Evolutionary conservation across 2,329 filamentous ascomycete genomes (phyloP).

Genomic region (Sclerotinia spermophila): DNA sequence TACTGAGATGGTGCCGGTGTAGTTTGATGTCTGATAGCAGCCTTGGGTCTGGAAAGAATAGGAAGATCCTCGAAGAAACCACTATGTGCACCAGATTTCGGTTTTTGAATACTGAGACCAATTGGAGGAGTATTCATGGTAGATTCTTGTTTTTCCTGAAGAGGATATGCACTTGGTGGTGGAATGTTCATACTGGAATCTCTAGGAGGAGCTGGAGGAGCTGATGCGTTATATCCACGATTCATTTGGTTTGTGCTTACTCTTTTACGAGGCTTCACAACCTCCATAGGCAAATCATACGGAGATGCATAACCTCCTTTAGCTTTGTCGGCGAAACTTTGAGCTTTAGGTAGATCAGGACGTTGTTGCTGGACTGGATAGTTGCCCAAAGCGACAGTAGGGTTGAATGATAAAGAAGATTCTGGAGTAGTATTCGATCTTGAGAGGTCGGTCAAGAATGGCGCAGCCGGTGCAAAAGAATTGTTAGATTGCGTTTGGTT

Average conservation of each 20-base stretch:
- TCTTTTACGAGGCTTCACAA: conserved; percentile 68
- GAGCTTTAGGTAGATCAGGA: conserved; percentile 54
- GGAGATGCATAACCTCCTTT: conserved; percentile 93
- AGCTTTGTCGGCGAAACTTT: conserved; percentile 86
- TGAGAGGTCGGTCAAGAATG: conserved; percentile 35
- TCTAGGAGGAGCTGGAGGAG: conserved; percentile 32
- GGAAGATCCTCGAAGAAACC: conserved; percentile 80
- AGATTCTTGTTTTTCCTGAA: conserved; percentile 20
- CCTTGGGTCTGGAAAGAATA: conserved; percentile 56
- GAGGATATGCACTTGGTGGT: conserved; percentile 23
- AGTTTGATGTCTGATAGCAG: conserved; percentile 49
- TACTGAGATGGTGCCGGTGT: conserved; percentile 28
- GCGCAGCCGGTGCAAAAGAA: conserved; percentile 32
- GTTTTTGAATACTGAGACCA: conserved; percentile 26
- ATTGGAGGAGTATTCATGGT: conserved; percentile 5
- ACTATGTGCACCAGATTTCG: conserved; percentile 33
- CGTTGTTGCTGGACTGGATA: conserved; percentile 32
- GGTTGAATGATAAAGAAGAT: conserved; percentile 25
- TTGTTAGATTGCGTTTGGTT: conserved; percentile 23
- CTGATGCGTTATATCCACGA: conserved; percentile 28
- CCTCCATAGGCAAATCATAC: conserved; percentile 90
- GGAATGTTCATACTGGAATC: conserved; percentile 32
- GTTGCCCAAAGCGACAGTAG: conserved; percentile 24
- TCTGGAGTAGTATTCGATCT: conserved; percentile 22
- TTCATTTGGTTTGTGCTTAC: conserved; percentile 48